phyloP scores from a whole-genome alignment of 371 early-diverging fungal genomes.

The Syncephalastrum contaminatum region DNA sequence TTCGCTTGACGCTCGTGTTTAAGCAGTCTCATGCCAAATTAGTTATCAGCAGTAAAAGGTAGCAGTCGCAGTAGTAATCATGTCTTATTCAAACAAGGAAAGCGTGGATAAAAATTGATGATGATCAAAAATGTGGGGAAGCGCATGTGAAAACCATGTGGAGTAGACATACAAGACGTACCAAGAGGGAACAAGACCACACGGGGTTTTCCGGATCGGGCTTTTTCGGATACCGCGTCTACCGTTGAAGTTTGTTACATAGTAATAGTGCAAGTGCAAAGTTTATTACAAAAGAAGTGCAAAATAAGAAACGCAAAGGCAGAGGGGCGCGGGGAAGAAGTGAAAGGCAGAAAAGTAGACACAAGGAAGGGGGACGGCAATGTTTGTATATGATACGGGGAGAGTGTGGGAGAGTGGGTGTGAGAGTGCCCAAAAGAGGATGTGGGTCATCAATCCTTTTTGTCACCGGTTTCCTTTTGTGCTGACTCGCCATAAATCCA shows the following conservation, averaged over 20 bases:
- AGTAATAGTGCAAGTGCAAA: too few species aligned
- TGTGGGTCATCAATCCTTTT: too few species aligned
- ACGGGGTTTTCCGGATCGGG: constrained; percentile 13
- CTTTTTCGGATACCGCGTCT: background rate
- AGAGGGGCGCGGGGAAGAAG: too few species aligned
- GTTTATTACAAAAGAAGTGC: too few species aligned
- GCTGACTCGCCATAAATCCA: constrained; percentile 12
- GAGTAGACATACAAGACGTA: background rate
- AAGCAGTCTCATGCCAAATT: background rate
- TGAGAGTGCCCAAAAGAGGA: too few species aligned
- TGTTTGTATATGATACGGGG: background rate
- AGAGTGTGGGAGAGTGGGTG: constrained; percentile 1
- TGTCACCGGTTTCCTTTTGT: constrained; percentile 5
- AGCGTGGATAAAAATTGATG: constrained; percentile 1
- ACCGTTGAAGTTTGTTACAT: too few species aligned
- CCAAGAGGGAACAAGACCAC: background rate
- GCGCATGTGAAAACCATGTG: constrained; percentile 16
- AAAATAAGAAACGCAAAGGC: too few species aligned
- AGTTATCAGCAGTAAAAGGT: background rate
- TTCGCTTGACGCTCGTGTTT: constrained; percentile 9
- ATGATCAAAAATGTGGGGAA: constrained; percentile 10
- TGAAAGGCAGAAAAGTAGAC: background rate
- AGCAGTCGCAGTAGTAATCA: too few species aligned
- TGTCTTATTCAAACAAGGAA: constrained; percentile 1
- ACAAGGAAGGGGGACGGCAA: background rate